These are phyloP conservation scores for Pseudogymnoascus destructans DNA, from an alignment of 2,329 filamentous ascomycete genomes.

Conservation along the genomic window DNA sequence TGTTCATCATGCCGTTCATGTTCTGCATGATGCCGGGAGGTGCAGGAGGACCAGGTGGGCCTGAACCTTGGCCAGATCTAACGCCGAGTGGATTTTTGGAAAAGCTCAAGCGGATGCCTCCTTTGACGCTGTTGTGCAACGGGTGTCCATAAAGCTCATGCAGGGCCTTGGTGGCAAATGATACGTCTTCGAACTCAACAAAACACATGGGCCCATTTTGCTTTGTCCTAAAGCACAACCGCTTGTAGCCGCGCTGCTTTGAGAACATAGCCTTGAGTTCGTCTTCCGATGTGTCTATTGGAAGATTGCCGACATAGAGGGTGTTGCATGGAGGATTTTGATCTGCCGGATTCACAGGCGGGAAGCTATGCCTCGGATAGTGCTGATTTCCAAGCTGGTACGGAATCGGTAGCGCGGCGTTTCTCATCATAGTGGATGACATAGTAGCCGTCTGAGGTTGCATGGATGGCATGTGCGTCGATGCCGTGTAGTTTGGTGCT, in stretches of 20 bases:
- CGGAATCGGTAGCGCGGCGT: conserved; percentile 30
- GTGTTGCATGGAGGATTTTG: conserved; percentile 98
- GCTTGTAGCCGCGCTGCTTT: conserved; percentile 87
- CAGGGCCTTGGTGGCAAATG: conserved; percentile 81
- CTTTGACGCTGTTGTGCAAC: conserved; percentile 84
- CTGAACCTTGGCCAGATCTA: conserved; percentile 53
- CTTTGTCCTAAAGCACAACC: conserved; percentile 89
- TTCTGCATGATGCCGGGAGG: conserved; percentile 36
- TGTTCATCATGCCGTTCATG: conserved; percentile 43
- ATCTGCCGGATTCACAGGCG: conserved; percentile 84
- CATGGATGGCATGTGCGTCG: conserved; percentile 24
- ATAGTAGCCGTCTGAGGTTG: conserved; percentile 32
- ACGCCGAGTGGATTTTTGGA: conserved; percentile 96
- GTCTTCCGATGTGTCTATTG: conserved; percentile 84
- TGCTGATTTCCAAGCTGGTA: conserved; percentile 44
- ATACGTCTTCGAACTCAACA: conserved; percentile 91
- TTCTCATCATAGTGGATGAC: conserved; percentile 42
- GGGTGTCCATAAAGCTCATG: conserved; percentile 78
- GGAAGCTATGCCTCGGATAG: conserved; percentile 55
- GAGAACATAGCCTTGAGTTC: conserved; percentile 90
- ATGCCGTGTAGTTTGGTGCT: conserved; percentile 16
- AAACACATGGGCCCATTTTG: conserved; percentile 97
- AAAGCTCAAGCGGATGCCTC: conserved; percentile 88
- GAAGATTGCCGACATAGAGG: conserved; percentile 92
- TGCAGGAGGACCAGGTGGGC: conserved; percentile 28